Percentiles rank a stretch among this genome's conserved stretches.
Conservation (phyloP, 2,329 filamentous ascomycete species). For the Bretziella fagacearum region DNA sequence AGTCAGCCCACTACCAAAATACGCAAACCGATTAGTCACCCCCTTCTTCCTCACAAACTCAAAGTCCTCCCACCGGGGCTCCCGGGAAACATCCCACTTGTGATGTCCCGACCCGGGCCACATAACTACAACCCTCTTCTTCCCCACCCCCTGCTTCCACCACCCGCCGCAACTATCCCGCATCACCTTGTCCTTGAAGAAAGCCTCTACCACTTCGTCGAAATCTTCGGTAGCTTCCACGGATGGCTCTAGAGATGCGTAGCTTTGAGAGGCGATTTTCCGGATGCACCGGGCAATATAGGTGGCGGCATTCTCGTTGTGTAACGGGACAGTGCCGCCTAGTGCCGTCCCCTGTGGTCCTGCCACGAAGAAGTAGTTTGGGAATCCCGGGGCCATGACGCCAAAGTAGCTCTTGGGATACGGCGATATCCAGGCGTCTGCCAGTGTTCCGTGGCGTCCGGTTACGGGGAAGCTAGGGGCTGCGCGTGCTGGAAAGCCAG, state of each 20-base stretch:
- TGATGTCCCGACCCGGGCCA: slow-evolving; percentile 12
- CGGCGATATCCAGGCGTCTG: not conserved
- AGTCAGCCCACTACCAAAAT: slow-evolving; percentile 8
- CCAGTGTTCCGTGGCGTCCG: slow-evolving; percentile 17
- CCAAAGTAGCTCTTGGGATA: slow-evolving; percentile 31
- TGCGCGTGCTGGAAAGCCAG: slow-evolving; percentile 22
- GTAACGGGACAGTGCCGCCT: slow-evolving; percentile 15
- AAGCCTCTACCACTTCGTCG: slow-evolving; percentile 4
- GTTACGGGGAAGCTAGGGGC: slow-evolving; percentile 25
- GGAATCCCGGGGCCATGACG: slow-evolving; percentile 28
- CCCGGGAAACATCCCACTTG: slow-evolving; percentile 1
- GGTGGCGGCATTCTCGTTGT: slow-evolving; percentile 15
- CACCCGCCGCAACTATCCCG: slow-evolving; percentile 3
- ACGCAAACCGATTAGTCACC: slow-evolving; percentile 9
- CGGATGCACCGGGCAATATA: slow-evolving; percentile 16
- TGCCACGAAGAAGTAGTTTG: slow-evolving; percentile 25
- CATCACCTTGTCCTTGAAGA: slow-evolving; percentile 1
- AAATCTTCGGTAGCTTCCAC: slow-evolving; percentile 16
- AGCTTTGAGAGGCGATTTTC: slow-evolving; percentile 15
- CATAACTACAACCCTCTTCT: slow-evolving; percentile 1
- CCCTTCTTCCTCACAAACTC: slow-evolving; percentile 3
- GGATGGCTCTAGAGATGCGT: slow-evolving; percentile 14
- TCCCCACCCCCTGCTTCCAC: slow-evolving; percentile 4
- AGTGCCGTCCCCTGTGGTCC: slow-evolving; percentile 14
- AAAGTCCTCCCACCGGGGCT: slow-evolving; percentile 13